Evolutionary conservation across 169 alveolate genomes (phyloP).

Genomic region (Cryptosporidium ryanae): DNA sequence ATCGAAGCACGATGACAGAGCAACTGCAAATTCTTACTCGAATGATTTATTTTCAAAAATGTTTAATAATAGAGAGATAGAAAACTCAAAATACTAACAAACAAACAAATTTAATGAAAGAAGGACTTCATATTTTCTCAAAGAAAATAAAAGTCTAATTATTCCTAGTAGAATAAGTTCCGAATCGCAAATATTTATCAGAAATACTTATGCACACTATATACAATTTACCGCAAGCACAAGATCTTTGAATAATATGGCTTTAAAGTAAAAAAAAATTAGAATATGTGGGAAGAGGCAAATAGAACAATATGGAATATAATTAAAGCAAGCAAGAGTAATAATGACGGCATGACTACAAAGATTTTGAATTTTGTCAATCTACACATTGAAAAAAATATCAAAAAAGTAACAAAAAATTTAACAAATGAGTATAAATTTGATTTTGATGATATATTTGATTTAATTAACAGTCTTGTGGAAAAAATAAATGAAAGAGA

Average conservation of each 20-base stretch:
- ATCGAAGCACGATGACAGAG: not conserved
- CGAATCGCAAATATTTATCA: not conserved
- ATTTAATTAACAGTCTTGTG: not conserved
- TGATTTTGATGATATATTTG: not conserved
- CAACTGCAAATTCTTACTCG: constrained; percentile 11
- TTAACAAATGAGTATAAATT: not conserved
- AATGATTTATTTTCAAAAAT: constrained; percentile 55
- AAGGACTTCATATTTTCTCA: not conserved
- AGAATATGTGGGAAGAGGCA: constrained; percentile 31
- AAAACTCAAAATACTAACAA: not conserved
- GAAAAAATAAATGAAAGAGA: not conserved
- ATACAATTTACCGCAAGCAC: not conserved
- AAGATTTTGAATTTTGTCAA: constrained; percentile 12
- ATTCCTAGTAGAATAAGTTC: not conserved
- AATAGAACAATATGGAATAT: constrained; percentile 18
- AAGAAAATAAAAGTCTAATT: not conserved
- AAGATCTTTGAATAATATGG: too few relatives aligned
- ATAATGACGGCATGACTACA: constrained; percentile 4
- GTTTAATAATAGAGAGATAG: not conserved
- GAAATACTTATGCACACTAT: not conserved
- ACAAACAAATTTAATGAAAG: not conserved
- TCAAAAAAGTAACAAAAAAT: not conserved
- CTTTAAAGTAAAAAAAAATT: too few relatives aligned
- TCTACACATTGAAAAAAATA: not conserved
- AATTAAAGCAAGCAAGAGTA: constrained; percentile 2